Base-by-base conservation (phyloP, 176 grass and related monocot genomes). In the Aegilops tauschii region DNA sequence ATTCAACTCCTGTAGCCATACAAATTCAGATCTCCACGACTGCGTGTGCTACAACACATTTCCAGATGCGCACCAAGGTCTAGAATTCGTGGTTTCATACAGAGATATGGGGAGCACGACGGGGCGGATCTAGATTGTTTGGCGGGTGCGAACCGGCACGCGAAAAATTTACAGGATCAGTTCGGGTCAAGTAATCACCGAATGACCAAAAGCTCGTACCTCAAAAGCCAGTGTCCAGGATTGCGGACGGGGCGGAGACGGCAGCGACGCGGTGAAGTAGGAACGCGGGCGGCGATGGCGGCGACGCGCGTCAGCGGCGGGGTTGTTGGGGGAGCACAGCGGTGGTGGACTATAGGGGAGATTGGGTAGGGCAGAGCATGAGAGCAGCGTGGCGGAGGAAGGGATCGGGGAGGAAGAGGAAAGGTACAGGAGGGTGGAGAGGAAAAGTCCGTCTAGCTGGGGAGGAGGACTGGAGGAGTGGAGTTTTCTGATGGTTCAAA, bases 301-400 rank as follows among this genome's bases (percentile, higher is more conserved):
- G 72, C 42, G 73, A 76, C 44, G 44, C 73, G 73, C 73, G 73
- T 54, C 27, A 76, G 45, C 44, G 73, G 73, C 73, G 14, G 73
- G 45, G 42, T 16, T 30, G 45, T 32, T 52, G 45, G 14, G 73
- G 72, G 72, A 21, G 56, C 56, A 21, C n/a, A 75, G 42, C 45
- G 73, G 8, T 16, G 73, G 73, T 76, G 73, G 73, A 20, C 73
- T 76, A 52, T 16, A 18, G 12, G 45, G 6, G 73, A 25, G 73
- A 54, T 76, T 76, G 73, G 45, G 73, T 76, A 76, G 73, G 73
- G 73, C 73, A 31, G 73, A 76, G 73, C 73, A 54, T 54, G 73
- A 76, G 73, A 76, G 73, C 73, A 76, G 73, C 73, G 73, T 76
- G 73, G 44, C 12, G 23, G 73, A 73, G 73, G 73, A 30, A 29